Evolutionary conservation across 2,329 filamentous ascomycete species (phyloP).

Genomic region (Beauveria caledonica): DNA sequence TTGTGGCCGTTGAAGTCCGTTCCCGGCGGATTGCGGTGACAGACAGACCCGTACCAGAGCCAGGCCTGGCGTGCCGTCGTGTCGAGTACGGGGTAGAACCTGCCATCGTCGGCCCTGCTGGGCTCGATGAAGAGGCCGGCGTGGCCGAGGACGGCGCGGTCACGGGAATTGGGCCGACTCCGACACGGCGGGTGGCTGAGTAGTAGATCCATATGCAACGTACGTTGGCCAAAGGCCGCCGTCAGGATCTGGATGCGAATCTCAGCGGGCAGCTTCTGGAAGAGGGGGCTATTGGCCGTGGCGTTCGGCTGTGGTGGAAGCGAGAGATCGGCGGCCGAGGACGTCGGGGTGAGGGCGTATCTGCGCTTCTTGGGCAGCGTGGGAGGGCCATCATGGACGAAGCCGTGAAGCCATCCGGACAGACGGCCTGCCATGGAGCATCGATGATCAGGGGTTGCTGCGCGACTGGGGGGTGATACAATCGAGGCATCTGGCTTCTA

Average conservation of each 20-base stretch:
- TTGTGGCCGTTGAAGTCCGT: neutral
- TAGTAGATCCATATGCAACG: conserved; percentile 19
- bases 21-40: conserved; percentile 16
- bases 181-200: conserved; percentile 13
- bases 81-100: neutral
- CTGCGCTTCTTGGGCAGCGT: neutral
- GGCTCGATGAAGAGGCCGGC: conserved; percentile 3
- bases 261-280: conserved; percentile 25
- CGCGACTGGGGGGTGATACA: neutral
- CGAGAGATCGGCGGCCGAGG: neutral
- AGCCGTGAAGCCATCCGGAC: conserved; percentile 7
- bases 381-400: conserved; percentile 1
- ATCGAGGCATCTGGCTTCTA: neutral
- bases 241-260: conserved; percentile 24
- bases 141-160: neutral
- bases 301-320: neutral
- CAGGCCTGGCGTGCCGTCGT: conserved; percentile 14
- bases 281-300: conserved; percentile 18
- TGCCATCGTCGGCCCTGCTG: conserved; percentile 7
- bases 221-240: conserved; percentile 18
- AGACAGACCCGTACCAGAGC: conserved; percentile 21
- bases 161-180: neutral
- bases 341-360: neutral
- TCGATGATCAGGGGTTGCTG: neutral
- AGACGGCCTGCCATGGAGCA: conserved; percentile 3